Base-by-base conservation (phyloP, 2,329 filamentous ascomycete species). In the Keithomyces neogunnii region DNA sequence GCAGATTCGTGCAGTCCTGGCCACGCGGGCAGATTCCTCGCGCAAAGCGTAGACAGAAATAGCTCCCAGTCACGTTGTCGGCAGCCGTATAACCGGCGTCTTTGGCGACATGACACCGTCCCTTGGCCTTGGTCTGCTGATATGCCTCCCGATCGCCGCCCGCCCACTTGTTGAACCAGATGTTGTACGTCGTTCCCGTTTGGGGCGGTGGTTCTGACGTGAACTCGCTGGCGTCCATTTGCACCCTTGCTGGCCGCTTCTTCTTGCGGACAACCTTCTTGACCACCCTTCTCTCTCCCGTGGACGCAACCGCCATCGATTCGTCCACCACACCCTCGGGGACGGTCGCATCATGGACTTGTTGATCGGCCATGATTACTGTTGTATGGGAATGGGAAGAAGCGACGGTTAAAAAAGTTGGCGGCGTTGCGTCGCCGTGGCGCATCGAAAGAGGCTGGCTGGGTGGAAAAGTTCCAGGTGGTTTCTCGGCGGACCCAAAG, bases 151-250 rank as follows among this genome's bases (percentile, higher is more conserved):
- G 82, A 69, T 99, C 93, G 63, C 93, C 93, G 58, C 93, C 93
- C 1, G 85, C 87, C 91, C 92, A 97, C 71, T 96, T 97, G 74
- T 96, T 96, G 73, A 96, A 96, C 92, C 60, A 62, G 45, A 62
- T 95, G 70, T 99, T 99, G 78, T 93, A 99, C 53, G 91, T 89
- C 0, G 89, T 95, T 49, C 93, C 93, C 0, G 92, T 97, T 63
- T 97, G 91, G 1, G 89, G 88, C 13, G 91, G 89, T 3, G 88
- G 86, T 61, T 96, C 89, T 35, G 85, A 85, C 60, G 86, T 88
- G 70, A 95, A 80, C 43, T 85, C 85, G 40, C 86, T 83, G 2
- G 90, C 83, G 63, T 99, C 93, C 62, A 96, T 85, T 72, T 99
- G 93, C 0, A 88, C 86, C 53, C 92, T 84, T 45, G 93, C 93